phyloP scores from a whole-genome alignment of 2,329 filamentous ascomycete genomes.

The Chrysoporthe puriensis region DNA sequence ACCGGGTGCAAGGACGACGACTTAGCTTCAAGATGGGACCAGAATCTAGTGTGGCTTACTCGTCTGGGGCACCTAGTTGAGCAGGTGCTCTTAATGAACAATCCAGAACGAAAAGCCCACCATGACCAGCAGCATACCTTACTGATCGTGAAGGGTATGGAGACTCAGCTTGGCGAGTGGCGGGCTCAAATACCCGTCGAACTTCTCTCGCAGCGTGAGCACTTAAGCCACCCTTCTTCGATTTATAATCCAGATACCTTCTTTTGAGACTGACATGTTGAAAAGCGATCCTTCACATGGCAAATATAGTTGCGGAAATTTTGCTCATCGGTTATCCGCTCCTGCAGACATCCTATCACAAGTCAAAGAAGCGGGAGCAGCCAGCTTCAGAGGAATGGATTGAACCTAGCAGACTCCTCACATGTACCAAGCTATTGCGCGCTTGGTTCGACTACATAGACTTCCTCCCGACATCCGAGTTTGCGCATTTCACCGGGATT shows the following conservation, averaged over 20 bases:
- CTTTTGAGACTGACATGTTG: constrained; percentile 15
- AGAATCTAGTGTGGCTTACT: constrained; percentile 47
- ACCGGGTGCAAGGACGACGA: constrained; percentile 36
- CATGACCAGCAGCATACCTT: constrained; percentile 45
- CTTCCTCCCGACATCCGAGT: constrained; percentile 31
- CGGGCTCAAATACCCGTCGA: constrained; percentile 41
- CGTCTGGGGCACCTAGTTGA: constrained; percentile 46
- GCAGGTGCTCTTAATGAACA: constrained; percentile 37
- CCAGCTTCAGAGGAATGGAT: neutral
- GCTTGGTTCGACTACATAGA: constrained; percentile 36
- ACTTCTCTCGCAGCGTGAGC: constrained; percentile 38
- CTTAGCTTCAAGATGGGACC: constrained; percentile 44
- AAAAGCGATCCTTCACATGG: constrained; percentile 40
- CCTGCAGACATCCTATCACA: constrained; percentile 34
- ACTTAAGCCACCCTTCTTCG: too few relatives aligned
- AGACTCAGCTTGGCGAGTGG: constrained; percentile 50
- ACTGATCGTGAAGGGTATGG: constrained; percentile 52
- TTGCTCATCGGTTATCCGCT: constrained; percentile 46
- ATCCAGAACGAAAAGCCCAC: constrained; percentile 30
- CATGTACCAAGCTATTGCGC: constrained; percentile 30
- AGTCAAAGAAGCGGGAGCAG: neutral
- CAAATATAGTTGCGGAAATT: constrained; percentile 43
- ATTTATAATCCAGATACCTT: too few relatives aligned
- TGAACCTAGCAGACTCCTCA: constrained; percentile 29
- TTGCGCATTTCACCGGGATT: constrained; percentile 44